These are phyloP conservation scores for Sporobolomyces roseus DNA, from an alignment of 768 basidiomycete species.

Conservation along the genomic window DNA sequence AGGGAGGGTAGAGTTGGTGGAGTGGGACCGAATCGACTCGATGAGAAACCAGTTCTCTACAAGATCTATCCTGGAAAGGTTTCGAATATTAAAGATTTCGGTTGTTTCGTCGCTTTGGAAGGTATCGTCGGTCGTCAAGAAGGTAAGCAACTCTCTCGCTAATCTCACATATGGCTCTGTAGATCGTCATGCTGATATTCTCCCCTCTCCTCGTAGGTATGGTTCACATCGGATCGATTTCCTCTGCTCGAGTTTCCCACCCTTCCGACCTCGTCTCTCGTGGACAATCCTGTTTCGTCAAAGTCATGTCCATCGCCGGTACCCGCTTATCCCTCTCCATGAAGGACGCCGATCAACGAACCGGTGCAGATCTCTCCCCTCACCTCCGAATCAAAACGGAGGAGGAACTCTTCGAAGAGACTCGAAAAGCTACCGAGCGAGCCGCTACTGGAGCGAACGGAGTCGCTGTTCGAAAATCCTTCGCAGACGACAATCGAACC, in stretches of 20 bases:
- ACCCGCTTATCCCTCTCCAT: conserved; percentile 80
- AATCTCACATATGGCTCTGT: conserved; percentile 6
- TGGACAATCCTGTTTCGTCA: conserved; percentile 84
- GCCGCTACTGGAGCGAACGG: conserved; percentile 80
- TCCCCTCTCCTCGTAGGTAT: conserved; percentile 61
- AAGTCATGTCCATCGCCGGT: conserved; percentile 89
- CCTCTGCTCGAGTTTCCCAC: conserved; percentile 75
- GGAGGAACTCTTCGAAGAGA: conserved; percentile 79
- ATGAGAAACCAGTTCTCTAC: conserved; percentile 81
- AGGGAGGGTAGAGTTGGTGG: conserved; percentile 48
- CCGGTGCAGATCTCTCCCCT: conserved; percentile 86
- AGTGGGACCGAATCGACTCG: conserved; percentile 51
- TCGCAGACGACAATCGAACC: conserved; percentile 54
- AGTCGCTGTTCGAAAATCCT: conserved; percentile 58
- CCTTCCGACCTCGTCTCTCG: conserved; percentile 80
- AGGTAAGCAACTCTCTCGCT: conserved; percentile 60
- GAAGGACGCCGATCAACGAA: conserved; percentile 92
- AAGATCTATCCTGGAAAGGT: conserved; percentile 92
- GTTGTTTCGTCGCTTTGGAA: conserved; percentile 86
- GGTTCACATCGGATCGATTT: conserved; percentile 93
- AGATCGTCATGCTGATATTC: conserved; percentile 1
- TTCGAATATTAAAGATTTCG: conserved; percentile 84
- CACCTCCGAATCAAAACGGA: conserved; percentile 91
- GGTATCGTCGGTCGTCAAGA: conserved; percentile 80
- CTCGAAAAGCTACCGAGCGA: conserved; percentile 60